These are phyloP conservation scores for Kodamaea suecica DNA, from an alignment of 1,139 yeast species.

Conservation along the genomic window DNA sequence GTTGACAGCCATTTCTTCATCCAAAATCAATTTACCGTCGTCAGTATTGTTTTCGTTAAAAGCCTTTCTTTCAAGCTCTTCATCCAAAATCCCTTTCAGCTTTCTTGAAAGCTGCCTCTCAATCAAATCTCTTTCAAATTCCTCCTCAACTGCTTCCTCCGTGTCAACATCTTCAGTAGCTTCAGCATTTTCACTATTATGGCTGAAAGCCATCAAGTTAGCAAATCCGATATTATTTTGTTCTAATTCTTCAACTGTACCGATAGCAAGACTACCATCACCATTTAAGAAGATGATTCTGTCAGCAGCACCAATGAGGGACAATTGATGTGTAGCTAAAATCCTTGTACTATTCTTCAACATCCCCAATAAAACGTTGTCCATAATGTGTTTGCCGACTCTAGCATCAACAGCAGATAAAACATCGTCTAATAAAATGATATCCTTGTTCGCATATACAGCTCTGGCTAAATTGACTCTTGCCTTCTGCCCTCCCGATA, in stretches of 20 bases:
- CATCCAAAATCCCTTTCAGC: conserved; percentile 14
- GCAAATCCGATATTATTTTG: conserved; percentile 44
- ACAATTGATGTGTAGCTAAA: conserved; percentile 81
- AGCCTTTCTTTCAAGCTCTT: conserved; percentile 22
- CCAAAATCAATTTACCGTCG: conserved; percentile 32
- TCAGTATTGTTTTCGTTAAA: conserved; percentile 19
- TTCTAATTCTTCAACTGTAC: conserved; percentile 52
- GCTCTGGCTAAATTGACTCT: conserved; percentile 82
- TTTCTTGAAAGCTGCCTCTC: conserved; percentile 33
- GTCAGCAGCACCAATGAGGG: conserved; percentile 66
- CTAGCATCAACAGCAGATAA: conserved; percentile 90
- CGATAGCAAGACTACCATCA: conserved; percentile 62
- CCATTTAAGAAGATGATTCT: conserved; percentile 65
- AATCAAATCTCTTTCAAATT: conserved; percentile 15
- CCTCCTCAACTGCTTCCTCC: conserved; percentile 14
- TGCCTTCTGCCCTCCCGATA: conserved; percentile 94
- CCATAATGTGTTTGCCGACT: conserved; percentile 81
- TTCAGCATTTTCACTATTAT: conserved; percentile 22
- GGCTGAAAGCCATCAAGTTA: conserved; percentile 50
- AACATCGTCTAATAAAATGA: conserved; percentile 78
- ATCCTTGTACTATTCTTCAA: conserved; percentile 63
- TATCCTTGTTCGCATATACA: conserved; percentile 64
- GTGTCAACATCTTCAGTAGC: conserved; percentile 15
- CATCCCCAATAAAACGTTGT: conserved; percentile 60
- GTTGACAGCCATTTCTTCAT: conserved; percentile 20